Evolutionary conservation across 805 yeast species (phyloP).

Genomic region (Schwanniomyces yamadae): DNA sequence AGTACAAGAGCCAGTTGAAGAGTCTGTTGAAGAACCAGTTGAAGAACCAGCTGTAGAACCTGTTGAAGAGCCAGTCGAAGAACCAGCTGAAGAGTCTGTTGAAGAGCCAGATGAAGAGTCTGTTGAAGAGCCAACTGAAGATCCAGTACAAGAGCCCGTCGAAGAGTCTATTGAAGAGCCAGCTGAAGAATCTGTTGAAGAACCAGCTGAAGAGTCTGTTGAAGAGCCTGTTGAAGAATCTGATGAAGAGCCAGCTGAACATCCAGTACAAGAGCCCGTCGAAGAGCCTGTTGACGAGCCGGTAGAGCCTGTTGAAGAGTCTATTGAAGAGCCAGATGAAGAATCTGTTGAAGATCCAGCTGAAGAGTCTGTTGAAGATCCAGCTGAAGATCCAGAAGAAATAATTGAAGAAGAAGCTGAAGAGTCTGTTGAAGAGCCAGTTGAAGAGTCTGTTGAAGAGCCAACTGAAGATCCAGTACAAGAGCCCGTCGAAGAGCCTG

Average conservation of each 20-base stretch:
- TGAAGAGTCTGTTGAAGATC: constrained; percentile 2
- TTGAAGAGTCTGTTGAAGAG: not conserved
- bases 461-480: constrained; percentile 1
- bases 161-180: constrained; percentile 4
- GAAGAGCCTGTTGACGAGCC: constrained; percentile 1
- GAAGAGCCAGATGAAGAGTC: constrained; percentile 1
- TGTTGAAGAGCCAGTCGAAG: constrained; percentile 1
- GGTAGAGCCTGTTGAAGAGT: constrained; percentile 2
- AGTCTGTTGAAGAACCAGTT: constrained; percentile 3
- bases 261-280: not conserved
- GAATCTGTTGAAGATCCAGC: not conserved
- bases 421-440: constrained; percentile 1
- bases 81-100: not conserved
- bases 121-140: constrained; percentile 6
- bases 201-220: constrained; percentile 1
- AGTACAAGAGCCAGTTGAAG: constrained; percentile 6
- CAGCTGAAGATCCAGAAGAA: constrained; percentile 4
- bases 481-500: constrained; percentile 1
- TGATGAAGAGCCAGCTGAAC: constrained; percentile 3
- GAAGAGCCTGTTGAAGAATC: not conserved
- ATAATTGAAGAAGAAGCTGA: not conserved
- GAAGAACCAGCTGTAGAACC: constrained; percentile 2
- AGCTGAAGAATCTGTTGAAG: constrained; percentile 9
- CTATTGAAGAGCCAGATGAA: constrained; percentile 5
- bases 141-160: constrained; percentile 8